phyloP scores from a whole-genome alignment of 208 protist species.

The Leishmania braziliensis region DNA sequence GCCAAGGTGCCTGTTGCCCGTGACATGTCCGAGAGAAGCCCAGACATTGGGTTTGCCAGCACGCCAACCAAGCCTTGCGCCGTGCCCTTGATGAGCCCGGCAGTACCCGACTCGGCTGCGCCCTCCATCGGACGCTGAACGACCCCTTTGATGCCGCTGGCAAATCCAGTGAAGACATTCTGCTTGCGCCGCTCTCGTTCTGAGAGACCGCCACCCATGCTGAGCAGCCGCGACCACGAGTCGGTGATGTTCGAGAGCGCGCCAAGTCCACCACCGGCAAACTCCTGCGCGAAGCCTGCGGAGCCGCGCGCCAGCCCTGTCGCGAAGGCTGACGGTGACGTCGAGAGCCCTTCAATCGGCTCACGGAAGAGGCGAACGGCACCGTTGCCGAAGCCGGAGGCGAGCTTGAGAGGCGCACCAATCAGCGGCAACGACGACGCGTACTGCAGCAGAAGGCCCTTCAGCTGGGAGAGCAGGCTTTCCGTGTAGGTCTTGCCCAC shows the following conservation, averaged over 20 bases:
- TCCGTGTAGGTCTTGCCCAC: constrained; percentile 75
- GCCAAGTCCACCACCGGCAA: constrained; percentile 76
- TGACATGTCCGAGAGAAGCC: constrained; percentile 83
- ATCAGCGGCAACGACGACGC: constrained; percentile 87
- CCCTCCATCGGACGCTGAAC: constrained; percentile 87
- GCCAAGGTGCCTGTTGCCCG: constrained; percentile 61
- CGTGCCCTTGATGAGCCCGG: constrained; percentile 81
- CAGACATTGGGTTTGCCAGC: constrained; percentile 81
- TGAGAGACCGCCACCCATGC: constrained; percentile 53
- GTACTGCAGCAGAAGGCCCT: constrained; percentile 84
- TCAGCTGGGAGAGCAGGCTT: constrained; percentile 60
- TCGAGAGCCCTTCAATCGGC: constrained; percentile 73
- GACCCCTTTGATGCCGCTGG: constrained; percentile 78
- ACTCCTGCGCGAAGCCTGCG: constrained; percentile 60
- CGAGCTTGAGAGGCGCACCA: constrained; percentile 80
- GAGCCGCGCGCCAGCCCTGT: constrained; percentile 75
- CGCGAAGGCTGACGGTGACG: constrained; percentile 76
- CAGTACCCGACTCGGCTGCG: constrained; percentile 65
- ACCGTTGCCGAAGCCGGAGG: constrained; percentile 74
- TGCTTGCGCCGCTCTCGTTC: constrained; percentile 57
- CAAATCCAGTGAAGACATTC: constrained; percentile 63
- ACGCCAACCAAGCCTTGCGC: constrained; percentile 89
- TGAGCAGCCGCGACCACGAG: constrained; percentile 70
- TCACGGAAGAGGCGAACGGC: constrained; percentile 85
- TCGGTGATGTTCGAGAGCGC: constrained; percentile 85